phyloP scores from a whole-genome alignment of 2,329 filamentous ascomycete species.

The Aspergillus jensenii region DNA sequence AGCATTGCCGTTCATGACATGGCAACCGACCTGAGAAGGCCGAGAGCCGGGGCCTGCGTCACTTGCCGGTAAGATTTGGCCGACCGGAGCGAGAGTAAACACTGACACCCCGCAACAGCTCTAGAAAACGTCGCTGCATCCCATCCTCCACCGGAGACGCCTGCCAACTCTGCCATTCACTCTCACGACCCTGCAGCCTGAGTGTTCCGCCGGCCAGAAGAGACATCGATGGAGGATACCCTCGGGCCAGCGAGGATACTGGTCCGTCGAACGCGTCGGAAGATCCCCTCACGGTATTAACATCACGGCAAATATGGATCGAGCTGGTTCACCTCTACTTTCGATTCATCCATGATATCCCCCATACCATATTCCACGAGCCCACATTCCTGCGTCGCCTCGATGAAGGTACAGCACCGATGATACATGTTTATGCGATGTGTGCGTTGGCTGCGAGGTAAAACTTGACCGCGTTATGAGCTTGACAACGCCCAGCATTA shows the following conservation, averaged over 20 bases:
- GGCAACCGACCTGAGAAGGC: constrained; percentile 5
- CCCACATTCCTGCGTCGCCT: constrained; percentile 19
- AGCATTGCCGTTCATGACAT: not conserved
- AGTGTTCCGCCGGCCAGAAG: not conserved
- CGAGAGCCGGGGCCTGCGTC: constrained; percentile 15
- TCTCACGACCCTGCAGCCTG: constrained; percentile 16
- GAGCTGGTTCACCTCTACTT: constrained; percentile 23
- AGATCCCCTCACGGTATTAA: not conserved
- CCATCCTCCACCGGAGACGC: constrained; percentile 10
- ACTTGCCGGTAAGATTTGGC: constrained; percentile 13
- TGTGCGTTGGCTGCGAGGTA: constrained; percentile 23
- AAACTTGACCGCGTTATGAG: not conserved
- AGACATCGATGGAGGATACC: not conserved
- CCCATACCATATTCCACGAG: constrained; percentile 24
- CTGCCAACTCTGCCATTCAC: constrained; percentile 16
- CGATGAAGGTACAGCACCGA: constrained; percentile 15
- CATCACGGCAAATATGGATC: constrained; percentile 5
- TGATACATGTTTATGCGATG: constrained; percentile 22
- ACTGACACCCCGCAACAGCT: not conserved
- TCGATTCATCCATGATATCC: constrained; percentile 23
- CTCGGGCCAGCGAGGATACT: not conserved
- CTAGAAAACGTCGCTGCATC: constrained; percentile 20
- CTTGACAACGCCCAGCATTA: not conserved
- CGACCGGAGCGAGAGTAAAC: not conserved
- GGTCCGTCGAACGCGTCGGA: not conserved